Base-by-base conservation (phyloP, 306 rosid genomes). In the Fragaria nilgerrensis region DNA sequence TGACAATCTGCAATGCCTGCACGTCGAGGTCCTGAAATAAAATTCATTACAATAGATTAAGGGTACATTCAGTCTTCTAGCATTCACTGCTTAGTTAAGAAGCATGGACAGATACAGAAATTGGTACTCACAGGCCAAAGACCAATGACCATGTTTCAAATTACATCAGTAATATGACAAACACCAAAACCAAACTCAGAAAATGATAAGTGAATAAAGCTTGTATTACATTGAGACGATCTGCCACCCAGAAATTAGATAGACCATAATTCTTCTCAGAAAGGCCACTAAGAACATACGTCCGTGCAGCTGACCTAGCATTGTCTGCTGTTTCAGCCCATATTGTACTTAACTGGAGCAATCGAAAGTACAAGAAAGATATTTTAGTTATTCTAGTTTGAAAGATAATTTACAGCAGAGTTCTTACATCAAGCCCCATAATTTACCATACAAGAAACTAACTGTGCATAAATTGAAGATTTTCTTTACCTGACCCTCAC, bases 281-380 rank as follows among this genome's bases (percentile, higher is more conserved):
- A 80, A 95, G 97, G 77, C 98, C 97, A 70, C 97, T 96, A 78
- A 95, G 88, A 86, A 92, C 89, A 82, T 87, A 84, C 29, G 91
- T 90, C 72, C 98, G 88, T 25, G 98, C 98, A 20, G 92, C 97
- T 22, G 91, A 89, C 86, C 98, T 87, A 64, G 97, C 98, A 85
- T 90, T 92, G 83, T 92, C 97, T 53, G 97, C 97, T 37, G 97
- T 89, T 90, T 95, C 98, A 5, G 97, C 97, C 98, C 98, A 95
- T 84, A 95, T 95, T 20, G 98, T 95, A 81, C 98, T 95, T 88
- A 95, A 73, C 98, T 95, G 94, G 70, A 48, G 37, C 58, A 27
- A 66, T 8, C 1, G 16, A 15, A 47, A 17, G n/a, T 12, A 79
- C 19, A n/a, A 5, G 58, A 52, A 52, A 52, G 48, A 44, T 9